Base-by-base conservation (phyloP, 2,329 filamentous ascomycete species). In the Cryphonectria naterciae region DNA sequence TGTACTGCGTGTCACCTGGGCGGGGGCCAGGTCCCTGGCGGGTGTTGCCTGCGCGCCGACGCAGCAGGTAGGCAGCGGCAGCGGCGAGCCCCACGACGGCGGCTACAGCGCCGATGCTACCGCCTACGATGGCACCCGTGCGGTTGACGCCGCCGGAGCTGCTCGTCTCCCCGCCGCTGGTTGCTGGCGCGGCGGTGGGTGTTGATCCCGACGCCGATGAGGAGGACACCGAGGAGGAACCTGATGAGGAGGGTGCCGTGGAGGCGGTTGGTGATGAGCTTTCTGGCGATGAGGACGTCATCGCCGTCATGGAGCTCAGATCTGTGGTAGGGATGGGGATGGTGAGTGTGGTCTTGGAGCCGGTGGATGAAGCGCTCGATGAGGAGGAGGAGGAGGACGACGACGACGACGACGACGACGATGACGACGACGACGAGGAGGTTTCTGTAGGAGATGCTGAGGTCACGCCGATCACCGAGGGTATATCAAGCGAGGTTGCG, bases 51-150 rank as follows among this genome's bases (percentile, higher is more conserved):
- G 79, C 80, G 65, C 83, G 83, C 63, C 70, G 66, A 22, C 83
- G 82, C 76, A 83, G 78, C 66, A 85, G 78, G 74, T 82, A 86
- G 66, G 86, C 75, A 28, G 76, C 77, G 0, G 87, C 73, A 0
- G 81, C 81, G 7, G 82, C 72, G 8, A 88, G 72, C 8, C 82
- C 80, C 11, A 83, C 78, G 1, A 88, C 72, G 3, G 81, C 81
- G 6, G 84, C 86, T 0, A 87, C 79, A 22, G 85, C 86, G n/a
- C 85, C 83, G 56, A 89, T 81, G 22, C 82, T 83, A 17, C 85
- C 87, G 37, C 87, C 87, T 3, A 89, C 82, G 46, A 89, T 87
- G 54, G 84, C 84, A 1, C 85, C 85, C 0, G 82, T 83, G n/a
- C 79, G 79, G 56, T 80, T 75, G 25, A 70, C 68, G 25, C 66